Evolutionary conservation across 208 protist species (phyloP).

Genomic region (Leptomonas seymouri): DNA sequence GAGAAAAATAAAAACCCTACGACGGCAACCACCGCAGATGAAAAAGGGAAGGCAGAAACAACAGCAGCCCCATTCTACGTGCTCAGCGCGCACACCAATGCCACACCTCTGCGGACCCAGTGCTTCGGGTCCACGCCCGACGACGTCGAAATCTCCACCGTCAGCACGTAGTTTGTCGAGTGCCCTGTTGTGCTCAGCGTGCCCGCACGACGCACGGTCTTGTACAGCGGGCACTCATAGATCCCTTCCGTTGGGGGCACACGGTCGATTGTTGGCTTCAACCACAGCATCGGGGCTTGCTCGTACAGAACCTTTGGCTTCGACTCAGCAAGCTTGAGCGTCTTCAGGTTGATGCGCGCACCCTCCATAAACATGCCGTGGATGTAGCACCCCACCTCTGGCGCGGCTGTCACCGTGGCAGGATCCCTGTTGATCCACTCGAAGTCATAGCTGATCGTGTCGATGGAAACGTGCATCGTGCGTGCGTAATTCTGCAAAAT

Average conservation of each 20-base stretch:
- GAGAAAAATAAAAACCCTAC: not conserved
- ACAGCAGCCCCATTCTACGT: constrained; percentile 29
- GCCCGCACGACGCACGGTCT: constrained; percentile 95
- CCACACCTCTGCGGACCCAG: constrained; percentile 96
- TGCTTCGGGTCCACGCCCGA: constrained; percentile 84
- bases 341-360: constrained; percentile 75
- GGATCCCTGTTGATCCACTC: constrained; percentile 65
- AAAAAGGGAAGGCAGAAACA: constrained; percentile 6
- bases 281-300: constrained; percentile 92
- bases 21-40: not conserved
- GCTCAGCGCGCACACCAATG: constrained; percentile 83
- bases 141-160: constrained; percentile 94
- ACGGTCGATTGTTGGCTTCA: constrained; percentile 86
- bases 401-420: constrained; percentile 42
- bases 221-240: constrained; percentile 94
- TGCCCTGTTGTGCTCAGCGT: constrained; percentile 97
- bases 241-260: constrained; percentile 50
- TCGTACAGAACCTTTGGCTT: constrained; percentile 95
- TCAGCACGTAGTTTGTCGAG: constrained; percentile 98
- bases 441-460: constrained; percentile 95
- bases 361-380: constrained; percentile 97
- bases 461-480: constrained; percentile 93
- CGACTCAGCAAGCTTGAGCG: constrained; percentile 83
- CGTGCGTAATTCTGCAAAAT: constrained; percentile 96
- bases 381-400: constrained; percentile 93